Evolutionary conservation across 768 basidiomycete species (phyloP).

Genomic region (Pholiota conissans): DNA sequence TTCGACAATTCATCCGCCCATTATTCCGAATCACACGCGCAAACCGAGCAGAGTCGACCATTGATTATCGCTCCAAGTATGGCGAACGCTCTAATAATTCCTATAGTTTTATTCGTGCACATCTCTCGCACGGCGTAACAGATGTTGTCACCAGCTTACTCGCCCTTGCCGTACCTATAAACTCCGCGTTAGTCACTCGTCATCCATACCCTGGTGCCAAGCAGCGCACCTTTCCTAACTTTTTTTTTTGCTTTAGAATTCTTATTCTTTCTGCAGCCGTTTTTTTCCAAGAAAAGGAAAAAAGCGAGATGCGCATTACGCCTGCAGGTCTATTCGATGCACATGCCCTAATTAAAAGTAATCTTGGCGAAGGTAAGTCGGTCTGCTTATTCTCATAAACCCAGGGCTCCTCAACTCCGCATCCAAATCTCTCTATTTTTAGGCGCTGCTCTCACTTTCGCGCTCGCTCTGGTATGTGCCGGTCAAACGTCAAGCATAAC

Average conservation of each 20-base stretch:
- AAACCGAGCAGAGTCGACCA: conserved; percentile 28
- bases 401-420: background rate
- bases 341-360: conserved; percentile 52
- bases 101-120: conserved; percentile 46
- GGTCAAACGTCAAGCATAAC: conserved; percentile 81
- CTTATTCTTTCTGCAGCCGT: conserved; percentile 73
- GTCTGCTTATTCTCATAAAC: background rate
- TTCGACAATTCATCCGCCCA: conserved; percentile 16
- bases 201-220: background rate
- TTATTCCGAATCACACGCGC: conserved; percentile 32
- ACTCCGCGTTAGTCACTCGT: conserved; percentile 50
- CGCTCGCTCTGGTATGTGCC: conserved; percentile 69
- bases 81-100: conserved; percentile 50
- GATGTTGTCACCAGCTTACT: conserved; percentile 63
- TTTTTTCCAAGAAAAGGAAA: conserved; percentile 46
- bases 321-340: conserved; percentile 76
- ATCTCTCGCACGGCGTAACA: conserved; percentile 54
- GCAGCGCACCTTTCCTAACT: background rate
- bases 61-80: conserved; percentile 37
- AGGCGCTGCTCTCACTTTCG: conserved; percentile 73
- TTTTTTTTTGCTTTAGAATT: conserved; percentile 43
- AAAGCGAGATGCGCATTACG: conserved; percentile 24
- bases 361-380: conserved; percentile 56
- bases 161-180: conserved; percentile 74
- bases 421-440: too few species aligned